Percentiles rank a stretch among this genome's conserved stretches.
phyloP scores from a whole-genome alignment of 169 alveolate genomes.

The Cystoisospora suis region DNA sequence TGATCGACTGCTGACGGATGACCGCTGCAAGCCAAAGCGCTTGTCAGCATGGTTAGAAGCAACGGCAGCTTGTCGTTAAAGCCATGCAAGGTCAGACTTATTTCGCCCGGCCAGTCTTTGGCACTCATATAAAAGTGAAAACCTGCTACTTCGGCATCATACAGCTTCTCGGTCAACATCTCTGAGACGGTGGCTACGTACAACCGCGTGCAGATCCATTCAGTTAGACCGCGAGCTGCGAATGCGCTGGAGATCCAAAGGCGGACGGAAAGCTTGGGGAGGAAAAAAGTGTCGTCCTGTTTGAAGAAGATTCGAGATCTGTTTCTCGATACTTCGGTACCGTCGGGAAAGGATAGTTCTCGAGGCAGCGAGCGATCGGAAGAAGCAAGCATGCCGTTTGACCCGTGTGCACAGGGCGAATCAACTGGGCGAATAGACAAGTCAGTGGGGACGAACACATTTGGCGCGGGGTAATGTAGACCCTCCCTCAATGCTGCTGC shows the following conservation, averaged over 20 bases:
- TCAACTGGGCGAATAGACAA: neutral
- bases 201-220: neutral
- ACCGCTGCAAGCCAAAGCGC: slow-evolving; percentile 1
- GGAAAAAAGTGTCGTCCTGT: slow-evolving; percentile 28
- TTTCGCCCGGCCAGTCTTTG: slow-evolving; percentile 26
- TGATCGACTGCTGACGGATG: neutral
- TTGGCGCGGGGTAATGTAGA: neutral
- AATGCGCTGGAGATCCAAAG: neutral
- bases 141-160: slow-evolving; percentile 25
- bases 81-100: neutral
- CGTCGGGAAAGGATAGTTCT: neutral
- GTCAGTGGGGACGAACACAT: slow-evolving; percentile 18
- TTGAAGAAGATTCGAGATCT: neutral
- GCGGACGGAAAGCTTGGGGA: slow-evolving; percentile 19
- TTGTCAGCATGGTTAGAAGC: neutral
- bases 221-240: neutral
- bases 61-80: slow-evolving; percentile 25
- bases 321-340: neutral
- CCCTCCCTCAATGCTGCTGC: neutral
- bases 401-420: too few species aligned
- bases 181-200: slow-evolving; percentile 4
- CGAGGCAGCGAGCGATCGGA: neutral
- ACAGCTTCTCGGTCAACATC: slow-evolving; percentile 16
- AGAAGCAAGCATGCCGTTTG: too few species aligned
- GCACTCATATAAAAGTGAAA: neutral